Conservation (phyloP, 2,329 filamentous ascomycete species). For the Claviceps quebecensis region DNA sequence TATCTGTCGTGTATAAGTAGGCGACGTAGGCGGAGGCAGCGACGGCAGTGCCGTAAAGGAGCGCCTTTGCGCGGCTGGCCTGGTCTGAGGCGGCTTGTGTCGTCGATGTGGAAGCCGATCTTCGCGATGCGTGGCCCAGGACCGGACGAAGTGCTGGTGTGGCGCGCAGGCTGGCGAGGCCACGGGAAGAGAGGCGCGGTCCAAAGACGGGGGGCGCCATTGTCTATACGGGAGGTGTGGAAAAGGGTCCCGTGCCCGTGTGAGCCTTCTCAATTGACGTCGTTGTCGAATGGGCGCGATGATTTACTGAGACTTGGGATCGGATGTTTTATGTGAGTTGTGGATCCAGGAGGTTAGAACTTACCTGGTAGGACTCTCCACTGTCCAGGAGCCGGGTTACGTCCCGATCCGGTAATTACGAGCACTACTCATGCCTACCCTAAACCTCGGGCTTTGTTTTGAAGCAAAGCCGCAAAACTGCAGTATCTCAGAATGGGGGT, state of each 20-base stretch:
- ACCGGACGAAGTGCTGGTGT: not conserved
- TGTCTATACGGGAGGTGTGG: not conserved
- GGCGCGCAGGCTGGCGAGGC: slow-evolving; percentile 6
- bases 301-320: not conserved
- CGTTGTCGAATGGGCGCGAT: not conserved
- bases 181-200: slow-evolving; percentile 5
- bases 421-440: too few species aligned
- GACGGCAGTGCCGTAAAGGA: slow-evolving; percentile 27
- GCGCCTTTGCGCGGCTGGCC: slow-evolving; percentile 20
- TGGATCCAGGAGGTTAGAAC: not conserved
- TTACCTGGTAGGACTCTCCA: too few species aligned
- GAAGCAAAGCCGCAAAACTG: too few species aligned
- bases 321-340: not conserved
- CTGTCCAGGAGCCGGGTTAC: too few species aligned
- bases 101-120: slow-evolving; percentile 18
- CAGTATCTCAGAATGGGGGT: too few species aligned
- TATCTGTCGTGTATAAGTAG: slow-evolving; percentile 63
- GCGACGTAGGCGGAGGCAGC: slow-evolving; percentile 29
- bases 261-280: slow-evolving; percentile 8
- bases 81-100: slow-evolving; percentile 15
- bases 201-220: slow-evolving; percentile 9
- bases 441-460: not conserved
- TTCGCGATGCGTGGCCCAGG: slow-evolving; percentile 12
- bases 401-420: too few species aligned
- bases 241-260: slow-evolving; percentile 3